Conservation (phyloP, 2,329 filamentous ascomycete genomes). For the Phialophora macrospora region DNA sequence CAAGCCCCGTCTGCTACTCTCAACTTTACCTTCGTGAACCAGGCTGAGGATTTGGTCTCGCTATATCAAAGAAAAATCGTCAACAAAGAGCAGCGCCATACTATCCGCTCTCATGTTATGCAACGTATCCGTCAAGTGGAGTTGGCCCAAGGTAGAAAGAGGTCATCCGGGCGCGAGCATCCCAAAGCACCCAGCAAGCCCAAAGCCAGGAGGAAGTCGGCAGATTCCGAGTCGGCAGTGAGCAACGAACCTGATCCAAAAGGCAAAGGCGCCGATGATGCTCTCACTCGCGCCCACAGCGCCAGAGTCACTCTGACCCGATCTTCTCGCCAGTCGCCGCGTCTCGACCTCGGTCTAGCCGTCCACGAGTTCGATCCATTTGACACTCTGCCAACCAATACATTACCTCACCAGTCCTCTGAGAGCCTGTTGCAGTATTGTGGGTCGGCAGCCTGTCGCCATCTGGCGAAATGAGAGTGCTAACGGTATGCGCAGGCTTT, state of each 20-base stretch:
- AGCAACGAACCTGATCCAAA: conserved; percentile 23
- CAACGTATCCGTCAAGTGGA: conserved; percentile 50
- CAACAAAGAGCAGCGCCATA: conserved; percentile 47
- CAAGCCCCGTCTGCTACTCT: conserved; percentile 31
- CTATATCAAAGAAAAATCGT: conserved; percentile 47
- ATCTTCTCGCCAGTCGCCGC: conserved; percentile 6
- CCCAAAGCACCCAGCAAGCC: conserved; percentile 14
- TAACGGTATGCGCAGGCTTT: conserved; percentile 40
- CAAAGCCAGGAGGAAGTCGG: conserved; percentile 14
- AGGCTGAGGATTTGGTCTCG: conserved; percentile 44
- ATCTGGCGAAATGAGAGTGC: not conserved
- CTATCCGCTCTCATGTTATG: conserved; percentile 52
- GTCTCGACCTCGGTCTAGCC: conserved; percentile 33
- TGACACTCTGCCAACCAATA: conserved; percentile 42
- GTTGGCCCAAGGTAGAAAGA: conserved; percentile 46
- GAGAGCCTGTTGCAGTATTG: conserved; percentile 45
- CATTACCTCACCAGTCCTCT: conserved; percentile 40
- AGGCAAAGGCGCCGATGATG: not conserved
- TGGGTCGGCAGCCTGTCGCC: conserved; percentile 36
- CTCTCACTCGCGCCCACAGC: not conserved
- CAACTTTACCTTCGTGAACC: conserved; percentile 49
- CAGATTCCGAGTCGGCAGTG: conserved; percentile 23
- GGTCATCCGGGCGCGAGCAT: conserved; percentile 43
- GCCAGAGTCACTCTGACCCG: not conserved
- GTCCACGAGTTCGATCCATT: conserved; percentile 46